Conservation (phyloP, 1,284 basidiomycete genomes). For the Pholiota adiposa region DNA sequence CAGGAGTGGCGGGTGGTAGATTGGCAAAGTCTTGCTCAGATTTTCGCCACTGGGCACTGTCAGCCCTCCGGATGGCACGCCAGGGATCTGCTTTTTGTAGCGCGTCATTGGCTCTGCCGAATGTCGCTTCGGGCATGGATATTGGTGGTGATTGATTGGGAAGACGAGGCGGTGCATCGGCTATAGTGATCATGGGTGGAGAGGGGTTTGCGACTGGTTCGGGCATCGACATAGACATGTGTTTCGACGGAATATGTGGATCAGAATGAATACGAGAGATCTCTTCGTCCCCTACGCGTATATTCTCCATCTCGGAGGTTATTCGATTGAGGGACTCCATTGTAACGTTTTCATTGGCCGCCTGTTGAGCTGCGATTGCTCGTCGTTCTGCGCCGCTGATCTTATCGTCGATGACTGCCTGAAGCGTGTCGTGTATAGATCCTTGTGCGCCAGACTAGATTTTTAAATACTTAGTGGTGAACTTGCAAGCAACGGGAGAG, state of each 20-base stretch:
- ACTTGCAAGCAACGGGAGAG: neutral
- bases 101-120: neutral
- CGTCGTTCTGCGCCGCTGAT: neutral
- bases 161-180: neutral
- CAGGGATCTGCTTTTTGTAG: neutral
- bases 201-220: neutral
- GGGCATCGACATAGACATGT: neutral
- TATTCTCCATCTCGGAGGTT: neutral
- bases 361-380: neutral
- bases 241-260: neutral
- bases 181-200: neutral
- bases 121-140: neutral
- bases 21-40: slow-evolving; percentile 17
- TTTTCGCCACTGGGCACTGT: slow-evolving; percentile 17
- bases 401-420: slow-evolving; percentile 10
- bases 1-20: neutral
- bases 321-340: neutral
- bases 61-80: slow-evolving; percentile 7
- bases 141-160: neutral
- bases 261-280: neutral
- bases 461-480: neutral
- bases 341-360: neutral
- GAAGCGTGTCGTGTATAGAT: slow-evolving; percentile 8
- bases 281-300: neutral
- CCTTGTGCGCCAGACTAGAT: slow-evolving; percentile 9